A percentile compares a stretch with the other conserved stretches of the same genome.
Conservation (phyloP, 164 flowering plant species). For the Akebia trifoliata region DNA sequence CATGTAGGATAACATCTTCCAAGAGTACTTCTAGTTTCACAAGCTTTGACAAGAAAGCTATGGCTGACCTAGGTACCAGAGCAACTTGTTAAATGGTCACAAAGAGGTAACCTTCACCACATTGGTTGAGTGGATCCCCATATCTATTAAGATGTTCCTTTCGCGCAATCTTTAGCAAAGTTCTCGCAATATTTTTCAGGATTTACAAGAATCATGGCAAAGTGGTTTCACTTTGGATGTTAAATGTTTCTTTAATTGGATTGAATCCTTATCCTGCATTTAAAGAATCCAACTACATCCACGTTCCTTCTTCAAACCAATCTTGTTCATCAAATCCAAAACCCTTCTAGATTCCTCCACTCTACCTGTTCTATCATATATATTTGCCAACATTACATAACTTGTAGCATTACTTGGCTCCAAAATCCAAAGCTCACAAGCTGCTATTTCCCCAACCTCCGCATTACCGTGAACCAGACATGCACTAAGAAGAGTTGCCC, state of each 20-base stretch:
- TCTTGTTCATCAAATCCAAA: slow-evolving; percentile 18
- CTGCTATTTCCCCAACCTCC: slow-evolving; percentile 25
- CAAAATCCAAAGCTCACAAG: slow-evolving; percentile 20
- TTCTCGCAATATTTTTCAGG: neutral
- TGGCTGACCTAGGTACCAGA: slow-evolving; percentile 1
- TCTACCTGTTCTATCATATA: slow-evolving; percentile 19
- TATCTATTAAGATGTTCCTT: neutral
- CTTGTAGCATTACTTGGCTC: slow-evolving; percentile 21
- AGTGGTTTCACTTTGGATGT: too few species aligned
- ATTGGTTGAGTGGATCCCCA: neutral
- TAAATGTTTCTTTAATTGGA: neutral
- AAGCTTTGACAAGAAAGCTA: slow-evolving; percentile 14
- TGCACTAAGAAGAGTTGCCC: slow-evolving; percentile 28
- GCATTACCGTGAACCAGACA: slow-evolving; percentile 20
- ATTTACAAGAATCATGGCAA: neutral
- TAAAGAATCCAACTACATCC: slow-evolving; percentile 22
- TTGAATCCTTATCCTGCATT: neutral
- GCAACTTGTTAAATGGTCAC: slow-evolving; percentile 10
- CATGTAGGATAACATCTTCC: slow-evolving; percentile 15
- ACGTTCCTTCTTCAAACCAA: slow-evolving; percentile 21
- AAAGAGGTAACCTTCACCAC: neutral
- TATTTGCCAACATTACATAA: slow-evolving; percentile 28
- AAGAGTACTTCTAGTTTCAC: slow-evolving; percentile 17
- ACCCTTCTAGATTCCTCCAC: slow-evolving; percentile 16
- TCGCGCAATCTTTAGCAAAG: neutral